These are phyloP conservation scores for Scedosporium minutisporum DNA, from an alignment of 2,329 filamentous ascomycete genomes.

Conservation along the genomic window DNA sequence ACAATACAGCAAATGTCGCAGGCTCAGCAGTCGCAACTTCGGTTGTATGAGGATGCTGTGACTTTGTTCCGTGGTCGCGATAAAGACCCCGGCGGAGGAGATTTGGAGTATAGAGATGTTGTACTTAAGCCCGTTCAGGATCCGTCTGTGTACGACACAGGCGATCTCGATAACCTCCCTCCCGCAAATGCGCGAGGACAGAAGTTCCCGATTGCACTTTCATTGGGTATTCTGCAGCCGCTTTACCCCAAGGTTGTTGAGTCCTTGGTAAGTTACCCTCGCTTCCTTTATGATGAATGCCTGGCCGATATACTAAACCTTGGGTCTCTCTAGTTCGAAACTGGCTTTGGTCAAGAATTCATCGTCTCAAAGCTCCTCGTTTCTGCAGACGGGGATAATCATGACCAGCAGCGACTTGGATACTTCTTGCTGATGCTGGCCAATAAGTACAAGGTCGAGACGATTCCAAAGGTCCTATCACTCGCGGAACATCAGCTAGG, in stretches of 20 bases:
- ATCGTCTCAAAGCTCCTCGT: slow-evolving; percentile 12
- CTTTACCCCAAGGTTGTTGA: slow-evolving; percentile 23
- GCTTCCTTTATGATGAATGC: background rate
- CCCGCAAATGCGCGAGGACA: background rate
- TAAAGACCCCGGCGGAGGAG: background rate
- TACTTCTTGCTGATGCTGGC: slow-evolving; percentile 29
- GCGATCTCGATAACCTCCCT: background rate
- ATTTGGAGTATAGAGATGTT: background rate
- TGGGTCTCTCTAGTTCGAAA: slow-evolving; percentile 22
- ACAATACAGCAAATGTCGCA: slow-evolving; percentile 26
- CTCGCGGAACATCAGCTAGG: slow-evolving; percentile 15
- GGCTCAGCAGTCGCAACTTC: slow-evolving; percentile 22
- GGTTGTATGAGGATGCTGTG: slow-evolving; percentile 22
- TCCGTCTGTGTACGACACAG: slow-evolving; percentile 4
- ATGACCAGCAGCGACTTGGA: background rate
- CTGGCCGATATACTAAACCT: slow-evolving; percentile 6
- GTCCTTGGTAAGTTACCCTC: slow-evolving; percentile 19
- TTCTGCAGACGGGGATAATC: background rate
- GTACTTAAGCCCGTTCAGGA: background rate
- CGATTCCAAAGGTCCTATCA: slow-evolving; percentile 9
- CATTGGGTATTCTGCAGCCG: slow-evolving; percentile 27
- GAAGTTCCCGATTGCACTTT: slow-evolving; percentile 14
- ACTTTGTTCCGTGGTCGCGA: slow-evolving; percentile 24
- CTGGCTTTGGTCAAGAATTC: slow-evolving; percentile 24
- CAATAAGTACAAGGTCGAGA: slow-evolving; percentile 34